phyloP scores from a whole-genome alignment of 352 stramenopile species.

The Pythium dissimile region DNA sequence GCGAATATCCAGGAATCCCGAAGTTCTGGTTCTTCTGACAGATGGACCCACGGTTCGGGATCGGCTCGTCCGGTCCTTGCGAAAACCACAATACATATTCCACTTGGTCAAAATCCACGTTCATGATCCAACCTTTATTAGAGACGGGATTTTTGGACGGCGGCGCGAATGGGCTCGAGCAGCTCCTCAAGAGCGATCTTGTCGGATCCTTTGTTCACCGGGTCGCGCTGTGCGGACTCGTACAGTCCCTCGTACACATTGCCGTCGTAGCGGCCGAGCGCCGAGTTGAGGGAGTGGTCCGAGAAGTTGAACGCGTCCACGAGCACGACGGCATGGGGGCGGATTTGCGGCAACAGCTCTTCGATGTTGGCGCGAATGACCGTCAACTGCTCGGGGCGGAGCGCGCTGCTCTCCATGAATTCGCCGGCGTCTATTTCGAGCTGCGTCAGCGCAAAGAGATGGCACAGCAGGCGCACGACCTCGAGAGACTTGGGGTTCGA shows the following conservation, averaged over 20 bases:
- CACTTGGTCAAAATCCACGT: too few species aligned
- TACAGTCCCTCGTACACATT: slow-evolving; percentile 74
- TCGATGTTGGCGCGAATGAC: slow-evolving; percentile 52
- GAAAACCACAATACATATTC: too few species aligned
- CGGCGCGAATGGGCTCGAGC: slow-evolving; percentile 54
- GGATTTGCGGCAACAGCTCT: slow-evolving; percentile 44
- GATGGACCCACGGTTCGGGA: too few species aligned
- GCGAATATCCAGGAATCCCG: too few species aligned
- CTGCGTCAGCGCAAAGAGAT: slow-evolving; percentile 73
- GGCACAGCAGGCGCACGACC: slow-evolving; percentile 54
- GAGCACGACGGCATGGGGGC: slow-evolving; percentile 64
- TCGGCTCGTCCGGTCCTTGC: too few species aligned
- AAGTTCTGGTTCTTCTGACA: too few species aligned
- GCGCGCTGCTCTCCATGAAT: slow-evolving; percentile 61
- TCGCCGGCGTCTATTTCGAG: slow-evolving; percentile 56
- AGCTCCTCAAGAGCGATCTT: slow-evolving; percentile 64
- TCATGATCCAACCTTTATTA: background rate
- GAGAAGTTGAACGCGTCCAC: slow-evolving; percentile 82
- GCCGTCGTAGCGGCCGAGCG: slow-evolving; percentile 67
- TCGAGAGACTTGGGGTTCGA: slow-evolving; percentile 22
- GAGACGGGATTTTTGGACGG: slow-evolving; percentile 14
- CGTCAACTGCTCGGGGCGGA: slow-evolving; percentile 41
- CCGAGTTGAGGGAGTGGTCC: slow-evolving; percentile 68
- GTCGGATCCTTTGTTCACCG: slow-evolving; percentile 54
- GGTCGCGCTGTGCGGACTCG: slow-evolving; percentile 53